Conservation (phyloP, 2,329 filamentous ascomycete genomes). For the Claviceps maximensis region DNA sequence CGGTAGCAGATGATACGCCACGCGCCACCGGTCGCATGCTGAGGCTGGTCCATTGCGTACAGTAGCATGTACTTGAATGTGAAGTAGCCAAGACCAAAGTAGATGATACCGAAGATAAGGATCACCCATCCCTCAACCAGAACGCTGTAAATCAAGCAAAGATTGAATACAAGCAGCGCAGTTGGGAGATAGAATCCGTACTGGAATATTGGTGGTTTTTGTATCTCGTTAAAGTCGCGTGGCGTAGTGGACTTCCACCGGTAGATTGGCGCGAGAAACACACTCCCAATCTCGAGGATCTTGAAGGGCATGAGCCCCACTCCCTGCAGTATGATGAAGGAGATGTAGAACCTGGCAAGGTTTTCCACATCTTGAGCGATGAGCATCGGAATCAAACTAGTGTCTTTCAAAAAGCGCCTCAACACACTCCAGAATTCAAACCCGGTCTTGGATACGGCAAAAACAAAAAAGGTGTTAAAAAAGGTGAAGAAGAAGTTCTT, state of each 20-base stretch:
- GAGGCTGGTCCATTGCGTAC: constrained; percentile 95
- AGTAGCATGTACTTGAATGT: constrained; percentile 95
- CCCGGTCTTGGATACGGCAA: constrained; percentile 77
- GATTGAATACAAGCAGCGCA: constrained; percentile 82
- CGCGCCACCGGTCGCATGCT: constrained; percentile 82
- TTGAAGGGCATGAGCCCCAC: constrained; percentile 90
- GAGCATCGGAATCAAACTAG: constrained; percentile 60
- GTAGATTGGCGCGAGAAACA: constrained; percentile 71
- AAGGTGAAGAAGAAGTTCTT: constrained; percentile 99
- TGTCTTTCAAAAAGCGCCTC: constrained; percentile 62
- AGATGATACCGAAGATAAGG: constrained; percentile 67
- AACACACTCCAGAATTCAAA: constrained; percentile 61
- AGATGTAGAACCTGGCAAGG: constrained; percentile 76
- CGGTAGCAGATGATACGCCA: constrained; percentile 97
- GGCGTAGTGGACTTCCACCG: constrained; percentile 73
- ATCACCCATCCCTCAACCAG: constrained; percentile 69
- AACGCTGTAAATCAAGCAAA: constrained; percentile 90
- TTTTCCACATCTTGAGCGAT: constrained; percentile 64
- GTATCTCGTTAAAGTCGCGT: constrained; percentile 72
- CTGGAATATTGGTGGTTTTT: constrained; percentile 74
- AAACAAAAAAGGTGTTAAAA: constrained; percentile 96
- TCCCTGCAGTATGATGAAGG: constrained; percentile 86
- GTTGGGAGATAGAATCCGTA: constrained; percentile 95
- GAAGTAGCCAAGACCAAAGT: constrained; percentile 73
- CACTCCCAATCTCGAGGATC: constrained; percentile 76